Conservation (phyloP, 1,139 yeast genomes). For the Sugiyamaella novakii region DNA sequence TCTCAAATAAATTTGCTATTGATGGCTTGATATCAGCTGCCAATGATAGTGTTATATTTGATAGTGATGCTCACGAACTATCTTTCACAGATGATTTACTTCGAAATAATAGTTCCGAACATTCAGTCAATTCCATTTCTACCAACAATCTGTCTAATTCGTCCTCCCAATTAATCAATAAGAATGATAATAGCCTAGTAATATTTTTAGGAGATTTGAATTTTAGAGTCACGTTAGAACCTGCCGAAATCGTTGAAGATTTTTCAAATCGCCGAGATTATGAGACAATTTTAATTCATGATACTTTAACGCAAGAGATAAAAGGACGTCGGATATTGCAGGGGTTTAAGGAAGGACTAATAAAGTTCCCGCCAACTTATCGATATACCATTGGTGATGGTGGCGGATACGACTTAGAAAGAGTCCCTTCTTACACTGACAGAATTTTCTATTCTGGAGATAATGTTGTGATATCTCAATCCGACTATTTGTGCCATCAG, state of each 20-base stretch:
- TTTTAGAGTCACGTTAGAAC: slow-evolving; percentile 58
- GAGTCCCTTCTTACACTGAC: slow-evolving; percentile 84
- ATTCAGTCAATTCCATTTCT: neutral
- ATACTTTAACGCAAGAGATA: slow-evolving; percentile 60
- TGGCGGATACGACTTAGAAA: slow-evolving; percentile 55
- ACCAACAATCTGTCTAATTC: neutral
- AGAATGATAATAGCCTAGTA: slow-evolving; percentile 35
- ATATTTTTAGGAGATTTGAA: slow-evolving; percentile 76
- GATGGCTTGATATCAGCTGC: slow-evolving; percentile 26
- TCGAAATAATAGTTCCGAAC: neutral
- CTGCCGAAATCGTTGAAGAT: slow-evolving; percentile 47
- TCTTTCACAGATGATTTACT: slow-evolving; percentile 20
- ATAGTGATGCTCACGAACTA: slow-evolving; percentile 29
- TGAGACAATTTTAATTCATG: slow-evolving; percentile 54
- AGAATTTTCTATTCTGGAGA: slow-evolving; percentile 52
- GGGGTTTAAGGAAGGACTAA: slow-evolving; percentile 64
- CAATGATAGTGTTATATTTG: slow-evolving; percentile 22
- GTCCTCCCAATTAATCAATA: neutral
- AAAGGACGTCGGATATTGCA: slow-evolving; percentile 56
- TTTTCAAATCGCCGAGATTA: slow-evolving; percentile 50
- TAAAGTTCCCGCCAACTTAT: slow-evolving; percentile 75
- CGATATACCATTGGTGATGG: slow-evolving; percentile 49
- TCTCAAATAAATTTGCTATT: slow-evolving; percentile 38
- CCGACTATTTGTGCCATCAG: slow-evolving; percentile 30
- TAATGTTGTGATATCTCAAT: slow-evolving; percentile 23